A percentile compares a stretch with the other conserved stretches of the same genome.
Evolutionary conservation across 768 basidiomycete genomes (phyloP).

Genomic region (Suillus variegatus): DNA sequence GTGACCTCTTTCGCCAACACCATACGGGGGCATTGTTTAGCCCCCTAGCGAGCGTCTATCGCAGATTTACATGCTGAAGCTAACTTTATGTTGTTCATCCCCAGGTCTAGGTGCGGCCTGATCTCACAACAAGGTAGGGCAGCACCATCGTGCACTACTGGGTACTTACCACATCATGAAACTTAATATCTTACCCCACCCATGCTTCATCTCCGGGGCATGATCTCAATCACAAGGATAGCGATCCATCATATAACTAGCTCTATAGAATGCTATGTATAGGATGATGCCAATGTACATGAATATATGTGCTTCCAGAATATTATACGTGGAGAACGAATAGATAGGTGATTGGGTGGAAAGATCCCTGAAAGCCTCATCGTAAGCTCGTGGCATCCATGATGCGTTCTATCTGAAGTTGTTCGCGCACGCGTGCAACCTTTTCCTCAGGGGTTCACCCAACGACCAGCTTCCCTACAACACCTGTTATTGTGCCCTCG

Average conservation of each 20-base stretch:
- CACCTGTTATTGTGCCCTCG: constrained; percentile 58
- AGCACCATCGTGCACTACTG: not conserved
- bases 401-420: constrained; percentile 67
- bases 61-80: not conserved
- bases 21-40: not conserved
- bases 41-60: not conserved
- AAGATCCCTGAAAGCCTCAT: constrained; percentile 7
- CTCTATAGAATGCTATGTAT: not conserved
- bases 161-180: not conserved
- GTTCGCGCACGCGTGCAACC: constrained; percentile 63
- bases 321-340: not conserved
- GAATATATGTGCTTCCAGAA: not conserved
- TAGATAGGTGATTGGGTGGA: constrained; percentile 2
- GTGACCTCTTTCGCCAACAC: not conserved
- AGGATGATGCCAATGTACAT: constrained; percentile 1
- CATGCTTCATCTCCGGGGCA: not conserved
- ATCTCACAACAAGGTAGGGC: not conserved
- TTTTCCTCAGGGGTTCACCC: constrained; percentile 61
- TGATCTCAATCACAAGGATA: not conserved
- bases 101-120: not conserved
- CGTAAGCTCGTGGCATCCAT: constrained; percentile 32
- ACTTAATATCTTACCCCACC: constrained; percentile 1
- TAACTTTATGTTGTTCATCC: not conserved
- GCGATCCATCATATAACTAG: not conserved
- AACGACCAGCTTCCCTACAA: constrained; percentile 48